Percentiles rank a stretch among this genome's conserved stretches.
Conservation (phyloP, 2,329 filamentous ascomycete genomes). For the Venturia pyrina region DNA sequence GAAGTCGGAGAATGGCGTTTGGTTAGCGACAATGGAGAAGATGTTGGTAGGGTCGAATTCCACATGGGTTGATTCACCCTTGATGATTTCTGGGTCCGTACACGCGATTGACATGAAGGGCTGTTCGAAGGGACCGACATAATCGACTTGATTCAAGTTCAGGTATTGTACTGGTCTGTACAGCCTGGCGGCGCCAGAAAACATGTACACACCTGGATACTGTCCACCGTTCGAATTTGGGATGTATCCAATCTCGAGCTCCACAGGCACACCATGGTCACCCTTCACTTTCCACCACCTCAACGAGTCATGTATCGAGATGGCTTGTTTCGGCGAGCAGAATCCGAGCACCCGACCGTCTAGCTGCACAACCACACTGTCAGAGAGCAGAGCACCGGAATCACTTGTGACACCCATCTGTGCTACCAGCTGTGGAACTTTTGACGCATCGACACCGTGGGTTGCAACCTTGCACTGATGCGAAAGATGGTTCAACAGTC, state of each 20-base stretch:
- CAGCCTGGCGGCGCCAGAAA: conserved; percentile 77
- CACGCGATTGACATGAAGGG: conserved; percentile 97
- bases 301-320: conserved; percentile 72
- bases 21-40: conserved; percentile 92
- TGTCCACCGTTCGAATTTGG: conserved; percentile 84
- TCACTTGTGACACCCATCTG: conserved; percentile 69
- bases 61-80: conserved; percentile 86
- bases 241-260: conserved; percentile 87
- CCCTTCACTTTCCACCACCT: conserved; percentile 94
- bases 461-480: conserved; percentile 92
- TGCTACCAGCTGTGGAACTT: conserved; percentile 61
- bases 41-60: conserved; percentile 95
- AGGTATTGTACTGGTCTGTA: conserved; percentile 87
- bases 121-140: conserved; percentile 87
- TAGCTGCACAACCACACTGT: conserved; percentile 81
- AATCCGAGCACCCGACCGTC: conserved; percentile 86
- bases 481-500: conserved; percentile 85
- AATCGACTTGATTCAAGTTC: conserved; percentile 74
- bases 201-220: conserved; percentile 92
- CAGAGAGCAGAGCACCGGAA: conserved; percentile 68
- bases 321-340: conserved; percentile 76
- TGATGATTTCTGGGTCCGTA: conserved; percentile 74
- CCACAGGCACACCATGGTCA: conserved; percentile 63
- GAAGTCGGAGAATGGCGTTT: conserved; percentile 97
- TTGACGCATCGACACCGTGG: conserved; percentile 59